Evolutionary conservation across 108 stramenopile species (phyloP), one percentile per base, ranked within the genome.

Genomic region (Pseudonitzschia multiseries): DNA sequence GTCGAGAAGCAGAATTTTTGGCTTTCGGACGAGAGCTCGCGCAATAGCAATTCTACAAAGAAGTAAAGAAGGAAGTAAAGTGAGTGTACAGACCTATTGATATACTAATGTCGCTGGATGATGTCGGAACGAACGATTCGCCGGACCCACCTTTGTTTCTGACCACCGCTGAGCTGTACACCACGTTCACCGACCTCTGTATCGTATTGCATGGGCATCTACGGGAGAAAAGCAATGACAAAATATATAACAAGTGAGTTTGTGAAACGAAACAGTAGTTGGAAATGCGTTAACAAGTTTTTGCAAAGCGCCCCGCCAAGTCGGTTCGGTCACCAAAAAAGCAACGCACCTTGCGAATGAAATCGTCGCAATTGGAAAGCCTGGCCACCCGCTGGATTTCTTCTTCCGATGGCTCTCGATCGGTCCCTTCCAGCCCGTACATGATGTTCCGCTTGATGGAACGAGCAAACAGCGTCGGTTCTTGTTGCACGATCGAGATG

Each of bases 391-490:
- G 69, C 62, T 85, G 73, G 48, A 97, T 81, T 65, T 89, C 87
- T 72, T 89, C 88, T 0, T 78, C 56, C 10, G 86, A 74, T 1
- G 84, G 85, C 50, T 88, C 90, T 40, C 22, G 2, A 44, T 80
- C 71, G 10, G 88, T 83, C 12, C 80, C 84, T 70, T 91, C 88
- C 8, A 85, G 69, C 27, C 95, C 96, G 65, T 90, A 89, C 52
- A 86, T 83, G 43, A 98, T 97, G 70, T 98, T 98, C 46, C 89
- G 79, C 52, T 71, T 82, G 62, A 97, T 80, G 29, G 80, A 84
- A 50, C 95, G 89, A 9, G 83, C 84, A 78, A 97, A 98, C 29
- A 98, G 88, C 6, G 79, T 85, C 5, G 96, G 93, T 72, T 96
- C 95, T 76, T 98, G 98, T 17, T 80, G 73, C 12, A 98, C 98